Base-by-base conservation (phyloP, 495 filamentous ascomycete species). In the Rhypophila decipiens region DNA sequence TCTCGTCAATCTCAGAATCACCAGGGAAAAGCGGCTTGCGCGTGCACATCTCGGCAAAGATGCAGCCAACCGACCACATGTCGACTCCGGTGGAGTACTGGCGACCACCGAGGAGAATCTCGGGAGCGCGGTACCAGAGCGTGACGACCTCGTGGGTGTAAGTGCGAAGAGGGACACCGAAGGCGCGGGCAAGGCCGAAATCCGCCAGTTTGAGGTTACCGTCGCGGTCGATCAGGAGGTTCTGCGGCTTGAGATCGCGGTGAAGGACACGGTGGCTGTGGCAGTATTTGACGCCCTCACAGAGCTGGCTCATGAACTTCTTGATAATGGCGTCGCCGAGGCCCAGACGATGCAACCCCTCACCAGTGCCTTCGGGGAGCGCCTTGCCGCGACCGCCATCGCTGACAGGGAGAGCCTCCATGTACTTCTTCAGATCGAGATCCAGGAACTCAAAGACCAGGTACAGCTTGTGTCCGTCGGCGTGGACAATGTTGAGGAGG, bases 41-140 rank as follows among this genome's bases (percentile, higher is more conserved):
- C 13, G 94, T 99, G 75, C 90, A 96, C 94, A 99, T 97, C 69
- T 99, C 93, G 12, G 94, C 93, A 67, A 99, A 99, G 68, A 99
- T 99, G 64, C 93, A 95, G 35, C 93, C 93, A 42, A 91, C 83
- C 24, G 89, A 95, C 93, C 93, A 99, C 94, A 99, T 97, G 65
- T 99, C 93, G 35, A 99, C 90, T 51, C 94, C 93, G 38, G 93
- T 97, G 19, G 88, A 95, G 72, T 99, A 99, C 66, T 97, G 93
- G 39, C 90, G 86, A 45, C 94, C 93, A 58, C 93, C 93, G 12
- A 99, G 85, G 18, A 99, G 80, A 62, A 99, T 96, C 67, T 99
- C 93, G 0, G 93, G 93, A n/a, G 91, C 79, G 42, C 94, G 87
- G 64, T 97, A 97, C 93, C 93, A 99, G 44, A 99, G 78, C 0